A percentile compares a stretch with the other conserved stretches of the same genome.
These are phyloP conservation scores for Moesziomyces antarcticus DNA, from an alignment of 1,284 basidiomycete genomes.

Conservation along the genomic window DNA sequence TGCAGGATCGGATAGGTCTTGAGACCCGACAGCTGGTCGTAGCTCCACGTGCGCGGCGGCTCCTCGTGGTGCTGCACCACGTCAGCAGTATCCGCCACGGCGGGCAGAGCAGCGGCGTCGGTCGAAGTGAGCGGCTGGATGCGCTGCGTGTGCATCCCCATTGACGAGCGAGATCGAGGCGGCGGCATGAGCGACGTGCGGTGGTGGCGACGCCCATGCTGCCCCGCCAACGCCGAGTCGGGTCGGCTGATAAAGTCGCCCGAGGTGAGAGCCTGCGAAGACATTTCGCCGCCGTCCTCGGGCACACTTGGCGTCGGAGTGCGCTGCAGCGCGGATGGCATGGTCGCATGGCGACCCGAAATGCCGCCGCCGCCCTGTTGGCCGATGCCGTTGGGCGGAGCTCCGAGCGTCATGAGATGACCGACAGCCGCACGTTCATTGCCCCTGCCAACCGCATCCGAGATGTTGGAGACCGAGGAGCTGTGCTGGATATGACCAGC, in stretches of 20 bases:
- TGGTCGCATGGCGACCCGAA: slow-evolving; percentile 49
- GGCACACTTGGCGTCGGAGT: slow-evolving; percentile 56
- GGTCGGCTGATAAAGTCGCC: slow-evolving; percentile 42
- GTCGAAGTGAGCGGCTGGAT: slow-evolving; percentile 18
- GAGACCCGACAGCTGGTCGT: slow-evolving; percentile 49
- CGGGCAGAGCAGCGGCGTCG: neutral
- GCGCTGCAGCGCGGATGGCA: slow-evolving; percentile 48
- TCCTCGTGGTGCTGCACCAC: slow-evolving; percentile 6
- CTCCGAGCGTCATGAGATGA: slow-evolving; percentile 31
- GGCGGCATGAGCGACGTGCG: slow-evolving; percentile 41
- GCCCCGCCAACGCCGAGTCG: slow-evolving; percentile 28
- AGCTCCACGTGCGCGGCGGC: slow-evolving; percentile 39
- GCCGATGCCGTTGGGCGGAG: slow-evolving; percentile 16
- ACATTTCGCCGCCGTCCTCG: slow-evolving; percentile 62
- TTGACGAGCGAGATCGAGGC: slow-evolving; percentile 34
- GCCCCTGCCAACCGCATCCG: neutral
- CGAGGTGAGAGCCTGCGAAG: slow-evolving; percentile 40
- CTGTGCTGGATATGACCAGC: slow-evolving; percentile 5
- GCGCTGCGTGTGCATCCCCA: slow-evolving; percentile 22
- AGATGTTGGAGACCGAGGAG: slow-evolving; percentile 4
- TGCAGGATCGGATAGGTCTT: slow-evolving; percentile 60
- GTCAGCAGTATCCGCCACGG: slow-evolving; percentile 6
- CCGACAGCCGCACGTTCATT: slow-evolving; percentile 7
- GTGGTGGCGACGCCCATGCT: slow-evolving; percentile 26
- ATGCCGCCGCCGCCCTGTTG: slow-evolving; percentile 4